A percentile compares a stretch with the other conserved stretches of the same genome.
Conservation (phyloP, 345 rosid species). For the Adansonia digitata region DNA sequence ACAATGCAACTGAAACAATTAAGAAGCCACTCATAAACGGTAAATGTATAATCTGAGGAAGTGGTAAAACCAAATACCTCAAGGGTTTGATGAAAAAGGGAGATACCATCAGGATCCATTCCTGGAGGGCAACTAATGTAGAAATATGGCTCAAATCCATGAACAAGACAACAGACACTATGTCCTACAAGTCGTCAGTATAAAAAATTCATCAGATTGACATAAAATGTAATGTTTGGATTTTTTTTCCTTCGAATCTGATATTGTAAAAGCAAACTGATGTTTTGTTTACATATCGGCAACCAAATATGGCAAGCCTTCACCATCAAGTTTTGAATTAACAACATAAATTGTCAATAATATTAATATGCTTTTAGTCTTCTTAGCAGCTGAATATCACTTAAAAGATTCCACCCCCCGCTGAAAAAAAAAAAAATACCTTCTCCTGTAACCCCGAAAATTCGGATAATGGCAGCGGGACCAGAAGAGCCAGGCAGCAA, state of each 20-base stretch:
- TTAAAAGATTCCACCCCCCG: not conserved
- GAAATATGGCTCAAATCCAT: conserved; percentile 97
- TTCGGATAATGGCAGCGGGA: conserved; percentile 75
- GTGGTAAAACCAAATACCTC: conserved; percentile 52
- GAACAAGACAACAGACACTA: conserved; percentile 91
- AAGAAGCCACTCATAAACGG: not conserved
- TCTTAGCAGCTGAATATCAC: not conserved
- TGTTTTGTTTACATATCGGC: too few relatives aligned
- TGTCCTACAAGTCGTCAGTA: conserved; percentile 45
- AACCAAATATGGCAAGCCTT: too few relatives aligned
- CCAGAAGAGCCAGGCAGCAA: conserved; percentile 65
- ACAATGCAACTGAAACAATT: conserved; percentile 6
- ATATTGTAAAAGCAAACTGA: too few relatives aligned
- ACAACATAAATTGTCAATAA: not conserved
- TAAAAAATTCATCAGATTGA: not conserved
- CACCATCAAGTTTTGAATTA: too few relatives aligned
- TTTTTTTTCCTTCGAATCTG: too few relatives aligned
- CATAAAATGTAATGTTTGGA: not conserved
- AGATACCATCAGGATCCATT: conserved; percentile 90
- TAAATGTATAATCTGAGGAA: not conserved
- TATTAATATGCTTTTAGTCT: not conserved
- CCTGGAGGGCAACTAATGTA: conserved; percentile 84
- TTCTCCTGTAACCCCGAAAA: conserved; percentile 87
- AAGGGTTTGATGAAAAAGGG: conserved; percentile 66
- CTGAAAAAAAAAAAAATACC: conserved; percentile 51